phyloP scores from a whole-genome alignment of 345 rosid genomes.

The Eucalyptus urophylla region DNA sequence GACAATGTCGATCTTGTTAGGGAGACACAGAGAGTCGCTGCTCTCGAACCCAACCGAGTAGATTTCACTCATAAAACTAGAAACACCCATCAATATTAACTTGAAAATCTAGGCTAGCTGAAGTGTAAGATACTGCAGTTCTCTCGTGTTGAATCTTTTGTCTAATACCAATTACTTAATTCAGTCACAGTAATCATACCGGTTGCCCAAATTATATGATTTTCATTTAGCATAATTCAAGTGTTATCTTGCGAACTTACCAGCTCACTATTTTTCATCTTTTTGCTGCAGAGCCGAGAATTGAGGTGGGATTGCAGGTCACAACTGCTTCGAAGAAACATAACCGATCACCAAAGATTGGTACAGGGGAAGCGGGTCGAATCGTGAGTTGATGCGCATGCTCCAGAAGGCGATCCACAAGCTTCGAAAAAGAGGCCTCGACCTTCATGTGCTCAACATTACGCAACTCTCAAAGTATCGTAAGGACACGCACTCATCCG shows the following conservation, averaged over 20 bases:
- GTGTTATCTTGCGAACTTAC: neutral
- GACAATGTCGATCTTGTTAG: neutral
- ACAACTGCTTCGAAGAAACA: slow-evolving; percentile 54
- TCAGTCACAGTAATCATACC: neutral
- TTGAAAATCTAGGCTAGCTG: neutral
- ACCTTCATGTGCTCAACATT: slow-evolving; percentile 52
- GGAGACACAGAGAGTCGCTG: neutral
- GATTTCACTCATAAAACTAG: neutral
- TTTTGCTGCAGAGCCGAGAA: slow-evolving; percentile 33
- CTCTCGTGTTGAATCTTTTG: neutral
- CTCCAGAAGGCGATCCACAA: slow-evolving; percentile 29
- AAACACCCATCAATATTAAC: neutral
- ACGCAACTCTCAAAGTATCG: slow-evolving; percentile 65
- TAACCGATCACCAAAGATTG: slow-evolving; percentile 28
- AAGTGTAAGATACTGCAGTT: neutral
- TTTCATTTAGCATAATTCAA: neutral
- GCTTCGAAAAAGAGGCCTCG: slow-evolving; percentile 25
- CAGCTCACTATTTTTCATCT: neutral
- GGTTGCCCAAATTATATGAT: neutral
- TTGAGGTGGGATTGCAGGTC: slow-evolving; percentile 43
- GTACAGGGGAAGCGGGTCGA: slow-evolving; percentile 32
- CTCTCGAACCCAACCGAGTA: slow-evolving; percentile 22
- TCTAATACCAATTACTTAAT: neutral
- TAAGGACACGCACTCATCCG: slow-evolving; percentile 68
- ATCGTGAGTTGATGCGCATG: slow-evolving; percentile 33